phyloP scores from a whole-genome alignment of 305 asterid genomes.

The Ruellia speciosa region DNA sequence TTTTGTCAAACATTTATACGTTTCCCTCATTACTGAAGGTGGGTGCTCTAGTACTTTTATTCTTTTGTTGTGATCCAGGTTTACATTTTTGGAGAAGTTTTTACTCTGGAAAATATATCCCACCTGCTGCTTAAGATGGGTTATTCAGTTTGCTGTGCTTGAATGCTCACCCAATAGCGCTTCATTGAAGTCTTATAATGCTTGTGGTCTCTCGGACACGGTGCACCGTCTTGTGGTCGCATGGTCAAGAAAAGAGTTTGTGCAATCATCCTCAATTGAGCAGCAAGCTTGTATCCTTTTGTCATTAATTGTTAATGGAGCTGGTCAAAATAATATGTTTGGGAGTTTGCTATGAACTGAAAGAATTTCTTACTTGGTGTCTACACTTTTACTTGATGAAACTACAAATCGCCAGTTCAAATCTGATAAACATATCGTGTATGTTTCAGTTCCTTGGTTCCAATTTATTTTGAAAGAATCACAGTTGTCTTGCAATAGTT shows the following conservation, averaged over 20 bases:
- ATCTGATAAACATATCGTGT: constrained; percentile 7
- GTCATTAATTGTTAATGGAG: constrained; percentile 12
- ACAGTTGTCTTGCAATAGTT: background rate
- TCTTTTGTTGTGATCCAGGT: constrained; percentile 39
- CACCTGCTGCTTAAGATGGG: constrained; percentile 79
- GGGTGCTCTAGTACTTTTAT: constrained; percentile 7
- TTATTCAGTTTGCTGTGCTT: constrained; percentile 83
- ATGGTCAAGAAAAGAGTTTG: constrained; percentile 84
- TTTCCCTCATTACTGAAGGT: constrained; percentile 13
- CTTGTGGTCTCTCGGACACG: constrained; percentile 48
- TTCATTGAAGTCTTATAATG: constrained; percentile 33
- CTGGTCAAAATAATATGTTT: constrained; percentile 7
- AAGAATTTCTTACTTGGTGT: background rate
- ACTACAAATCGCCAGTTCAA: background rate
- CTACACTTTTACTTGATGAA: background rate
- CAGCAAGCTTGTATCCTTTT: constrained; percentile 96
- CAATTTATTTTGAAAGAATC: constrained; percentile 7
- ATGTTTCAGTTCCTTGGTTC: constrained; percentile 12
- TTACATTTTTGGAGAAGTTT: constrained; percentile 73
- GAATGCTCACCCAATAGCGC: constrained; percentile 54
- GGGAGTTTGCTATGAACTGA: constrained; percentile 14
- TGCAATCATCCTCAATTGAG: constrained; percentile 80
- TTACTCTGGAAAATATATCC: constrained; percentile 94
- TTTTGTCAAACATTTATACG: background rate
- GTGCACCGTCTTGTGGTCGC: constrained; percentile 62